phyloP scores from a whole-genome alignment of 1,284 basidiomycete species.

The Ceratobasidium sp. region DNA sequence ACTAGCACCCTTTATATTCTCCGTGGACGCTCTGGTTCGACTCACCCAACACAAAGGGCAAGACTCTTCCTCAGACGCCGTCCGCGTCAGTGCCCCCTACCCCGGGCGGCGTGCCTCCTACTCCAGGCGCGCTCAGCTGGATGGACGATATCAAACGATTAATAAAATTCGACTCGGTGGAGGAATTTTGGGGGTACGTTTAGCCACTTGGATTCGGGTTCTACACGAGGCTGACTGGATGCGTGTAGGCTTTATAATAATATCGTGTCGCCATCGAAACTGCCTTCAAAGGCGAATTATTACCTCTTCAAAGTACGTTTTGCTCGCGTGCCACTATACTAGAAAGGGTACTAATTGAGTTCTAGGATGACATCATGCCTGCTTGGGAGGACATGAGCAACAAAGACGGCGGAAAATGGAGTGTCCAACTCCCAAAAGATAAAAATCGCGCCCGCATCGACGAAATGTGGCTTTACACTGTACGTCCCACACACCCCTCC shows the following conservation, averaged over 20 bases:
- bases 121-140: constrained; percentile 81
- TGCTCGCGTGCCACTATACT: background rate
- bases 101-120: constrained; percentile 62
- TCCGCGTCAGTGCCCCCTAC: constrained; percentile 78
- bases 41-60: constrained; percentile 88
- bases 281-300: constrained; percentile 97
- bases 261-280: constrained; percentile 94
- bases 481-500: constrained; percentile 58
- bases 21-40: constrained; percentile 99
- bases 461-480: constrained; percentile 98
- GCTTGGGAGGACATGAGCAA: constrained; percentile 98
- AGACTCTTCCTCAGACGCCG: constrained; percentile 85
- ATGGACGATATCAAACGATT: constrained; percentile 98
- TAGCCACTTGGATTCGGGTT: constrained; percentile 45
- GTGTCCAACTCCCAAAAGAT: constrained; percentile 96
- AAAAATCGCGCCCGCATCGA: constrained; percentile 90
- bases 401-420: constrained; percentile 98
- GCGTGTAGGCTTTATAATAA: constrained; percentile 91
- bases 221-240: constrained; percentile 12
- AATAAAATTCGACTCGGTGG: constrained; percentile 92
- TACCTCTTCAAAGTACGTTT: constrained; percentile 92
- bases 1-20: constrained; percentile 89
- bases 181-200: constrained; percentile 96
- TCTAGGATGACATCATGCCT: constrained; percentile 91
- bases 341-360: background rate